A percentile compares a stretch with the other conserved stretches of the same genome.
Evolutionary conservation across 2,329 filamentous ascomycete species (phyloP).

Genomic region (Alternaria longipes): DNA sequence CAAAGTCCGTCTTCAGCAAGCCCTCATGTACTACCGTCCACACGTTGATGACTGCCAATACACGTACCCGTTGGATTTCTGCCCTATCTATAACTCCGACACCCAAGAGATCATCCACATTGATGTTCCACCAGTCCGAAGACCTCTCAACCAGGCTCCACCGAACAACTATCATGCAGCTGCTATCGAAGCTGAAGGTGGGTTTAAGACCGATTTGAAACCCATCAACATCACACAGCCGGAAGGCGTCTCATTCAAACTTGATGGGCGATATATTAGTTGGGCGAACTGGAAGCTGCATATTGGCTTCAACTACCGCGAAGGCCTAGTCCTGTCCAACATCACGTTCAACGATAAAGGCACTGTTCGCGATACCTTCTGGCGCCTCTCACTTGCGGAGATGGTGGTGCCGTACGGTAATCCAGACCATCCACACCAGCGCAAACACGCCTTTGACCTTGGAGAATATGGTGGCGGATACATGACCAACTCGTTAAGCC

Average conservation of each 20-base stretch:
- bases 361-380: constrained; percentile 80
- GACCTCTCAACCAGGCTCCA: constrained; percentile 75
- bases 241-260: constrained; percentile 85
- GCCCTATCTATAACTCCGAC: constrained; percentile 86
- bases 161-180: constrained; percentile 83
- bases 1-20: constrained; percentile 82
- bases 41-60: constrained; percentile 88
- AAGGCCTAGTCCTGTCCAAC: constrained; percentile 89
- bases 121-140: constrained; percentile 79
- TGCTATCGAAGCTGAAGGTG: constrained; percentile 75
- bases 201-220: constrained; percentile 81
- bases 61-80: constrained; percentile 90
- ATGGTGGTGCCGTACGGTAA: constrained; percentile 94
- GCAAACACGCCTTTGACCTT: constrained; percentile 83
- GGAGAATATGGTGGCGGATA: constrained; percentile 84
- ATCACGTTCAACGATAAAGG: constrained; percentile 89
- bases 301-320: constrained; percentile 93
- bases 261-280: constrained; percentile 76
- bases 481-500: constrained; percentile 79
- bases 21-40: constrained; percentile 93
- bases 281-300: constrained; percentile 97
- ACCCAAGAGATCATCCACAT: constrained; percentile 82
- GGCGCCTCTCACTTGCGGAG: constrained; percentile 86
- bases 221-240: constrained; percentile 88
- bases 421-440: constrained; percentile 79